A percentile compares a stretch with the other conserved stretches of the same genome.
phyloP scores from a whole-genome alignment of 1,284 basidiomycete species.

The Trametes pubescens region DNA sequence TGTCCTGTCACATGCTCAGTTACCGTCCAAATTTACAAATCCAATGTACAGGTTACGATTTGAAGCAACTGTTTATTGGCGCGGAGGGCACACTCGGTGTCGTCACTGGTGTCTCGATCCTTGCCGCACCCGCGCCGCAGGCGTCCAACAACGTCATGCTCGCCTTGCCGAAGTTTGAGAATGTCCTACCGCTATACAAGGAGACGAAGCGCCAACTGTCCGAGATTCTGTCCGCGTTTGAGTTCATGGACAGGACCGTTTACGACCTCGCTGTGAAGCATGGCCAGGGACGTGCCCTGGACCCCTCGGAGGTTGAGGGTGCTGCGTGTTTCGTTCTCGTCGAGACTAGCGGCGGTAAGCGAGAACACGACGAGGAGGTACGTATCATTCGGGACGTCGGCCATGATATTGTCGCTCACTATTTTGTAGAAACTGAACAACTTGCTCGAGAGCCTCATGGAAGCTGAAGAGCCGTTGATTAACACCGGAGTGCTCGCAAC shows the following conservation, averaged over 20 bases:
- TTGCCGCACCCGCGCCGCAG: constrained; percentile 90
- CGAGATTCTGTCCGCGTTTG: constrained; percentile 98
- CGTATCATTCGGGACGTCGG: constrained; percentile 17
- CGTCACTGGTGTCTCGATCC: constrained; percentile 94
- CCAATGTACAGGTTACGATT: constrained; percentile 82
- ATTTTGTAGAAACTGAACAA: constrained; percentile 83
- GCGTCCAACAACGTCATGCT: constrained; percentile 84
- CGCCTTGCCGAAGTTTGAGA: constrained; percentile 77
- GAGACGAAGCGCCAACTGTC: constrained; percentile 81
- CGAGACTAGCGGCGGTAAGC: constrained; percentile 94
- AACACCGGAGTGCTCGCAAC: constrained; percentile 95
- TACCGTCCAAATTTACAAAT: neutral
- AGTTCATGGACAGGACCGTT: constrained; percentile 92
- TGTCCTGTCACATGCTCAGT: neutral
- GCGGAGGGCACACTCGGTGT: constrained; percentile 96
- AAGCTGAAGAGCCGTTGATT: constrained; percentile 78
- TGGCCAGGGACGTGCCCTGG: constrained; percentile 72
- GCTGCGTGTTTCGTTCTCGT: constrained; percentile 92
- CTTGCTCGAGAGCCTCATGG: constrained; percentile 85
- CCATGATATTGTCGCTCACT: neutral
- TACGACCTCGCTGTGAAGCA: constrained; percentile 89
- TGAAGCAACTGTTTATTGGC: constrained; percentile 99
- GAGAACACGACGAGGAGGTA: constrained; percentile 96
- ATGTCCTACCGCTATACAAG: constrained; percentile 76
- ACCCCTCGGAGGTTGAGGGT: constrained; percentile 73